Evolutionary conservation across 2,329 filamentous ascomycete genomes (phyloP).

Genomic region (Fusarium pininemorale): DNA sequence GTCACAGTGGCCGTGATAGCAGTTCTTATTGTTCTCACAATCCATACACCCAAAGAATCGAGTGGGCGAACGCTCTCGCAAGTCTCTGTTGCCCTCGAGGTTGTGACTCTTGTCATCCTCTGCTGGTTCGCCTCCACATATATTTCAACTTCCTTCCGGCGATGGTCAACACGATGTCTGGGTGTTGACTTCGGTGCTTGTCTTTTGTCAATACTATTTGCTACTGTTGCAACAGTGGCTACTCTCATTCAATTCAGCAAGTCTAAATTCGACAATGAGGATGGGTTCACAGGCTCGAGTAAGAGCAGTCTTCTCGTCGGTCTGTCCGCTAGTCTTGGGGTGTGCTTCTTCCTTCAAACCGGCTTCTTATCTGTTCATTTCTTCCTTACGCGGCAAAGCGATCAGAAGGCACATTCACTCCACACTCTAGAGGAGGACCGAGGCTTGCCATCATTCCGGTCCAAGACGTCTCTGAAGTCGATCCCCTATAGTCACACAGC

Average conservation of each 20-base stretch:
- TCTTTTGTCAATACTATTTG: slow-evolving; percentile 54
- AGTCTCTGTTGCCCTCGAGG: slow-evolving; percentile 44
- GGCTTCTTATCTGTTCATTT: slow-evolving; percentile 59
- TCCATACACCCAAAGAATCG: slow-evolving; percentile 30
- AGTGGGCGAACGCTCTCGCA: slow-evolving; percentile 39
- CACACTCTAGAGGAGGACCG: slow-evolving; percentile 37
- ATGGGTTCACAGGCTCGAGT: slow-evolving; percentile 15
- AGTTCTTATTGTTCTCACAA: slow-evolving; percentile 33
- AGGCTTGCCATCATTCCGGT: slow-evolving; percentile 38
- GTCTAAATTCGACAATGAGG: slow-evolving; percentile 21
- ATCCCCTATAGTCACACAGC: slow-evolving; percentile 61
- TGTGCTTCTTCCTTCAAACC: slow-evolving; percentile 59
- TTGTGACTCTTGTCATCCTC: slow-evolving; percentile 38
- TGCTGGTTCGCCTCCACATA: slow-evolving; percentile 49
- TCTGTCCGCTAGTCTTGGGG: slow-evolving; percentile 55
- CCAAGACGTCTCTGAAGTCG: slow-evolving; percentile 54
- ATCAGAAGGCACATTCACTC: slow-evolving; percentile 31
- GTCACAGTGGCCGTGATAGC: slow-evolving; percentile 33
- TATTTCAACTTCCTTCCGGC: slow-evolving; percentile 28
- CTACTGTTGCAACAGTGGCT: slow-evolving; percentile 56
- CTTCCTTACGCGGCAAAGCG: slow-evolving; percentile 46
- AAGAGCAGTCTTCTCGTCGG: slow-evolving; percentile 53
- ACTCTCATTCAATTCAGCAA: slow-evolving; percentile 53
- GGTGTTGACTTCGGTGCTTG: slow-evolving; percentile 41
- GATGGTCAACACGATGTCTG: slow-evolving; percentile 38